phyloP scores from a whole-genome alignment of 1,284 basidiomycete species.

The Sanguinoderma infundibulare region DNA sequence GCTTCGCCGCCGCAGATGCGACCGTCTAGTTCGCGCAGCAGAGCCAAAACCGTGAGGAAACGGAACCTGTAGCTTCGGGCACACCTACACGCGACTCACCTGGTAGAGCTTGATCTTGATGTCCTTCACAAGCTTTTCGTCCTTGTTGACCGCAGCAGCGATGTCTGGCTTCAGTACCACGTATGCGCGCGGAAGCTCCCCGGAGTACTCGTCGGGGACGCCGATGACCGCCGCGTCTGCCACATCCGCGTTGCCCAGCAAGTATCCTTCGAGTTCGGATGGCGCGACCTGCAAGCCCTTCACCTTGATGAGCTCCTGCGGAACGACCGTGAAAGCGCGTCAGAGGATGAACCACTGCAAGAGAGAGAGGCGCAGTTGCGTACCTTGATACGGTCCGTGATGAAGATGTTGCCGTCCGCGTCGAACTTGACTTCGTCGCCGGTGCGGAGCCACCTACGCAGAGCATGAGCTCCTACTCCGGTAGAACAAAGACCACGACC shows the following conservation, averaged over 20 bases:
- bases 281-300: slow-evolving; percentile 40
- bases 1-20: slow-evolving; percentile 15
- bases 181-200: slow-evolving; percentile 49
- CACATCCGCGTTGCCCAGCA: slow-evolving; percentile 72
- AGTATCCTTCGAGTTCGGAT: slow-evolving; percentile 53
- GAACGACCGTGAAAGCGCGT: slow-evolving; percentile 19
- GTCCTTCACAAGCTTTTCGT: slow-evolving; percentile 2
- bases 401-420: slow-evolving; percentile 60
- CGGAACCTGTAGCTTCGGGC: background rate
- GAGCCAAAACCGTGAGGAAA: background rate
- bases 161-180: slow-evolving; percentile 36
- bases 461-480: too few species aligned
- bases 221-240: slow-evolving; percentile 65
- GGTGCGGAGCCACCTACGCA: slow-evolving; percentile 58
- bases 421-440: slow-evolving; percentile 70
- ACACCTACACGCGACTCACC: background rate
- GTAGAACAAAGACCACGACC: too few species aligned
- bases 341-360: background rate
- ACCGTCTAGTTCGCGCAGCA: slow-evolving; percentile 19
- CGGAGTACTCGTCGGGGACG: slow-evolving; percentile 49
- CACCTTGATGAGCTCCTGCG: slow-evolving; percentile 36
- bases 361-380: slow-evolving; percentile 23
- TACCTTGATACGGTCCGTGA: slow-evolving; percentile 72
- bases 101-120: slow-evolving; percentile 8
- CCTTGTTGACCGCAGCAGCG: slow-evolving; percentile 6